Evolutionary conservation across 306 rosid genomes (phyloP), one percentile per base, ranked within the genome.

Genomic region (Geum urbanum): DNA sequence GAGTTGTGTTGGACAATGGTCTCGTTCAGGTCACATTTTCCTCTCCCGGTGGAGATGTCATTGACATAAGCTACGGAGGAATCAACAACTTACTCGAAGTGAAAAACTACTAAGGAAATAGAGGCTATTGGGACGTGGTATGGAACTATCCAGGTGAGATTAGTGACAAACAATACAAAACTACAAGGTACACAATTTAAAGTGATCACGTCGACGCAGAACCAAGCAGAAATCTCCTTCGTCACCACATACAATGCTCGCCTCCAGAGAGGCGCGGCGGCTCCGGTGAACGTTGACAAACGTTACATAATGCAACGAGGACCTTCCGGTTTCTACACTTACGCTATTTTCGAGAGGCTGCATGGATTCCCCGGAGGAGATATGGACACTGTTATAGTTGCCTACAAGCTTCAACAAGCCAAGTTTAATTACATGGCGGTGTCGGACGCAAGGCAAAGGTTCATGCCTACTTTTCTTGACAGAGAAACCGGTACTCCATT

Each of bases 121-220:
- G 96, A 84, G 98, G 96, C 89, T 92, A 92, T 67, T 76, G 84
- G 57, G 92, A 92, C 55, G 82, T 84, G 18, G 89, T 75, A 45
- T 89, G 98, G 96, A 88, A 81, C 70, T 48, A 39, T 16, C 86
- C 78, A 5, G 81, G 62, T 43, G 51, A 60, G 7, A 5, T 0
- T 0, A 59, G 14, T 19, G 9, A 27, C 9, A 57, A n/a, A 57
- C 63, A 57, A 69, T 57, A 72, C 81, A n/a, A 92, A 96, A 70
- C 9, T 79, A 7, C 0, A 48, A 0, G 92, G 89, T 60, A 71
- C 79, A n/a, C 44, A 6, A 0, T 88, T 74, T 47, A 53, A 76
- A 18, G 69, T 88, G 0, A 35, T 84, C 63, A 71, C 35, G 24
- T 19, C 16, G 5, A 59, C 67, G 18, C 62, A 79, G 14, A 66